A percentile compares a stretch with the other conserved stretches of the same genome.
phyloP scores from a whole-genome alignment of 352 stramenopile species.

The Thraustotheca clavata region DNA sequence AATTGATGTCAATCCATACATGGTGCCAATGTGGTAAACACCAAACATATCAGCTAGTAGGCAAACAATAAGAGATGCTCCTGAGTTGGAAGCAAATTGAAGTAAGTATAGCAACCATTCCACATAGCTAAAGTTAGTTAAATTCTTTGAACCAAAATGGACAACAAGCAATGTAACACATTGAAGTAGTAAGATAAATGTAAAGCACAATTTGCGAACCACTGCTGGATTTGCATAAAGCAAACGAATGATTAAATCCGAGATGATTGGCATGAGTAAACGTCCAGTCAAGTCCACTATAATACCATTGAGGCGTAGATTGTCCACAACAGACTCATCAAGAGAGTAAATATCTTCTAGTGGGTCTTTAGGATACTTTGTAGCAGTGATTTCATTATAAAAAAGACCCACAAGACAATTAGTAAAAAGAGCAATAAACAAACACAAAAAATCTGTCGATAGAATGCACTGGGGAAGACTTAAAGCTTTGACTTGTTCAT shows the following conservation, averaged over 20 bases:
- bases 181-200: background rate
- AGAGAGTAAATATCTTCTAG: background rate
- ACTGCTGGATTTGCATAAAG: constrained; percentile 10
- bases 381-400: background rate
- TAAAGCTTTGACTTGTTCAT: constrained; percentile 9
- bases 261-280: background rate
- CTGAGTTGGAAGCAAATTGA: constrained; percentile 17
- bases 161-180: background rate
- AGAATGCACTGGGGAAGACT: constrained; percentile 3
- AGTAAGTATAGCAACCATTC: constrained; percentile 10
- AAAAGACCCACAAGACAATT: background rate
- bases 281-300: background rate
- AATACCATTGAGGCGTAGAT: background rate
- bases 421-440: constrained; percentile 1
- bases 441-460: constrained; percentile 9
- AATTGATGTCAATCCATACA: constrained; percentile 23
- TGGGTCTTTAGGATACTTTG: background rate
- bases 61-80: constrained; percentile 7
- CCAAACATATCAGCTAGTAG: constrained; percentile 26
- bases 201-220: constrained; percentile 4
- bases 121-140: background rate
- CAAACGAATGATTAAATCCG: constrained; percentile 9
- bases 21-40: constrained; percentile 22
- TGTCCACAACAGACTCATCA: background rate
- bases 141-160: background rate